phyloP scores from a whole-genome alignment of 2,329 filamentous ascomycete species.

The Cladosporium velox region DNA sequence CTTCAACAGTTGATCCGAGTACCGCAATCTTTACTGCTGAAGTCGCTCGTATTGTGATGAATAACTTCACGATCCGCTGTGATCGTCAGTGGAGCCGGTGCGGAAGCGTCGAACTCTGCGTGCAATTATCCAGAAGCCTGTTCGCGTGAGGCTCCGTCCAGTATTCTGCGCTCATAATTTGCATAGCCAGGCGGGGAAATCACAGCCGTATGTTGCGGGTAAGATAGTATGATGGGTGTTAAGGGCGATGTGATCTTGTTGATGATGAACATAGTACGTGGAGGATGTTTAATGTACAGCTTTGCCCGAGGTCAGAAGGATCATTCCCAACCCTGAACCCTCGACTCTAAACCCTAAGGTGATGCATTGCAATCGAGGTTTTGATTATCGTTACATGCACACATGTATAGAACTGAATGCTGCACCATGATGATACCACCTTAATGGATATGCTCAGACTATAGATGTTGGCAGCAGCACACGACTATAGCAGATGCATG shows the following conservation, averaged over 20 bases:
- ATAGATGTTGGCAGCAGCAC: neutral
- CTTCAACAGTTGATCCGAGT: neutral
- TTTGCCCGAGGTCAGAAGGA: neutral
- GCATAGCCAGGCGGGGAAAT: neutral
- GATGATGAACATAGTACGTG: neutral
- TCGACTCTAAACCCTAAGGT: neutral
- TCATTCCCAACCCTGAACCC: neutral
- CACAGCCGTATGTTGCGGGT: neutral
- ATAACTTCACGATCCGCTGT: neutral
- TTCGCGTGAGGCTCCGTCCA: neutral
- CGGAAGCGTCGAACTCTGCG: neutral
- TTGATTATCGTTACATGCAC: neutral
- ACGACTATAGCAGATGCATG: neutral
- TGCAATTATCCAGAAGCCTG: conserved; percentile 9
- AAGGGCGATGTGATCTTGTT: neutral
- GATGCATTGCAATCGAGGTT: neutral
- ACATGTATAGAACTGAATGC: neutral
- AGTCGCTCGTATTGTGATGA: neutral
- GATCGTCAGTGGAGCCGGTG: conserved; percentile 11
- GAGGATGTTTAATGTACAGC: neutral
- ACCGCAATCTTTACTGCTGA: neutral
- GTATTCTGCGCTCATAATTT: neutral
- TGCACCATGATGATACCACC: conserved; percentile 6
- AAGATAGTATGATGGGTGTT: neutral
- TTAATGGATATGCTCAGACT: conserved; percentile 6